Base-by-base conservation (phyloP, 306 rosid species). In the Dryas drummondii region DNA sequence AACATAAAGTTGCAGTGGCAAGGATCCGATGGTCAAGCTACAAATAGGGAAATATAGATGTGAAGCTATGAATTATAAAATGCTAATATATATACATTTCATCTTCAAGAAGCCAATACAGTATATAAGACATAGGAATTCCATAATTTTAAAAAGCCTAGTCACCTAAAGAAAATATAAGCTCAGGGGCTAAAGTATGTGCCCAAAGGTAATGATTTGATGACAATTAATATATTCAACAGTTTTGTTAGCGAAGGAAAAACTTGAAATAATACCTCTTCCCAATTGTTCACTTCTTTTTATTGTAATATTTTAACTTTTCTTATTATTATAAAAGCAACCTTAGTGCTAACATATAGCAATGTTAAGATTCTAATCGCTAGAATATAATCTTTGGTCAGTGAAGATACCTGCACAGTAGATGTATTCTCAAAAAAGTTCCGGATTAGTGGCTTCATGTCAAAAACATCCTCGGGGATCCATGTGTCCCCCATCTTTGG, bases 1-100 rank as follows among this genome's bases (percentile, higher is more conserved):
- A 84, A 64, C 81, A 4, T 65, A 91, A 75, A 22, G 96, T 86
- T 64, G 93, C 76, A 4, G 91, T 83, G 32, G 96, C 97, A 12
- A 94, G 91, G 80, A 94, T 81, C 47, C 96, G 67, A 40, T 60
- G 66, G 14, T 60, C 66, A 60, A 60, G 66, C 66, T 60, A 60
- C 67, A 62, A 62, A 3, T 22, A 40, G 67, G 13, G 12, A 14
- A 40, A 54, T 54, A 54, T n/a, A 15, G 59, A 54, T n/a, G 51
- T 47, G 59, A n/a, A 6, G 58, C 58, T 16, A 54, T 0, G 6
- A 8, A 54, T 54, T 5, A 54, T 15, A 8, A 54, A 54, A 54
- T 54, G 22, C 9, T 5, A 19, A 15, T 2, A 1, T 27, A 1
- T 32, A 32, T 32, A 32, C 37, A 1, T 32, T 32, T 32, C 37